Evolutionary conservation across 441 rosid species (phyloP), one percentile per base, ranked within the genome.

Genomic region (Aquilaria agallochum): DNA sequence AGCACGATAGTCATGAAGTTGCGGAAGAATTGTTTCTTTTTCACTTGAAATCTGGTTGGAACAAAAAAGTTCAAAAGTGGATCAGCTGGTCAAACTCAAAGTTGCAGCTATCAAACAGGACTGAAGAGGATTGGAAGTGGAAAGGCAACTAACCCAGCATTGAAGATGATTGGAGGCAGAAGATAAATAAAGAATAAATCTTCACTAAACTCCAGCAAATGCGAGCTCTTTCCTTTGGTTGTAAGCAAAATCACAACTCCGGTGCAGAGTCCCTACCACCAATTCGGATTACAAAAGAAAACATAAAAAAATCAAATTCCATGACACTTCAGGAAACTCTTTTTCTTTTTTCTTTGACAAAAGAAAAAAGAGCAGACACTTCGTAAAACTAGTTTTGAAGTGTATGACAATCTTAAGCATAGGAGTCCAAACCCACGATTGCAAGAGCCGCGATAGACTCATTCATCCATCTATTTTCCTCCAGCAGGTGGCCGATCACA

Each of bases 1-100:
- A 93, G 73, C 74, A 83, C 82, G 71, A 93, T 90, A 45, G 95
- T 93, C 91, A 82, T 82, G 75, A 93, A 93, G 73, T 93, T 93
- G 69, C 88, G 92, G 64, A 93, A 93, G 77, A 93, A 93, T 60
- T 86, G 94, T 84, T 93, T 93, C 86, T 93, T 93, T 83, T 93
- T 93, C 77, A 93, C 98, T 68, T 90, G 97, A 74, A 93, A 93
- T 72, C 98, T 93, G 80, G 20, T 55, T 36, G 7, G 10, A 65
- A 58, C 50, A 63, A 51, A 60, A 69, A 66, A 48, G 36, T 5
- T 49, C 67, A 6, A 2, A 54, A 4, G 13, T 59, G 15, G 11
- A 55, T 47, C 14, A 14, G 7, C 27, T 15, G 5, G 12, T 6
- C 7, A 36, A 36, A 36, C 27, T 6, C 7, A 36, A 36, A 36